A percentile compares a stretch with the other conserved stretches of the same genome.
phyloP scores from a whole-genome alignment of 2,329 filamentous ascomycete species.

The Diaporthe sp. region DNA sequence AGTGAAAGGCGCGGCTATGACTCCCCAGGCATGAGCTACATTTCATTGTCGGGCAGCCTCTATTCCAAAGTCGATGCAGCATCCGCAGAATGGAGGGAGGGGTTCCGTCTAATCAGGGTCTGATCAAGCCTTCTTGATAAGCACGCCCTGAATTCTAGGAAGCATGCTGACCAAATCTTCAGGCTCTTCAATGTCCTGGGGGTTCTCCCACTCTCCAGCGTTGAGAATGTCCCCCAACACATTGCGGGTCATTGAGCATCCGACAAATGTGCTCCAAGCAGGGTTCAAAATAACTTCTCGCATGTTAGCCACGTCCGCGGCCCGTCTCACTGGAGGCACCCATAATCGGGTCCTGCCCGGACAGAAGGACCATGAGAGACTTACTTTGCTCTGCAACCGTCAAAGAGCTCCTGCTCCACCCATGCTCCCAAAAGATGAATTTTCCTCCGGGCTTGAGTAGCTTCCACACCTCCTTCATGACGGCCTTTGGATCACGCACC shows the following conservation, averaged over 20 bases:
- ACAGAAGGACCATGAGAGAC: neutral
- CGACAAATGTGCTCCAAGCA: constrained; percentile 17
- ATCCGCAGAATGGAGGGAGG: neutral
- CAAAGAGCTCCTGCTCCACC: constrained; percentile 13
- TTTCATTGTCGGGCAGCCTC: neutral
- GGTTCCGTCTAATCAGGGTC: neutral
- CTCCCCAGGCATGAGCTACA: neutral
- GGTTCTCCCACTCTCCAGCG: constrained; percentile 22
- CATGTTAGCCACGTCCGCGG: neutral
- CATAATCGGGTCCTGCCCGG: neutral
- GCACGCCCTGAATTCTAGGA: constrained; percentile 6
- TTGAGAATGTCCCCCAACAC: constrained; percentile 6
- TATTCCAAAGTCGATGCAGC: neutral
- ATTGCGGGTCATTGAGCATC: constrained; percentile 11
- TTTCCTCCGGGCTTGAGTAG: neutral
- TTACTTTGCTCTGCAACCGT: constrained; percentile 2
- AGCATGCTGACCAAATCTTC: constrained; percentile 4
- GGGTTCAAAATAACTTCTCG: constrained; percentile 1
- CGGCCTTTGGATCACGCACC: neutral
- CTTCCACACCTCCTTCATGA: constrained; percentile 12
- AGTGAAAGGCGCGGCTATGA: neutral
- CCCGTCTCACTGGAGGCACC: neutral
- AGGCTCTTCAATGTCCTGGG: constrained; percentile 2
- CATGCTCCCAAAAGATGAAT: constrained; percentile 11
- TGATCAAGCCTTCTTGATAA: constrained; percentile 4